phyloP scores from a whole-genome alignment of 495 filamentous ascomycete species.

The Hyaloscypha bicolor region DNA sequence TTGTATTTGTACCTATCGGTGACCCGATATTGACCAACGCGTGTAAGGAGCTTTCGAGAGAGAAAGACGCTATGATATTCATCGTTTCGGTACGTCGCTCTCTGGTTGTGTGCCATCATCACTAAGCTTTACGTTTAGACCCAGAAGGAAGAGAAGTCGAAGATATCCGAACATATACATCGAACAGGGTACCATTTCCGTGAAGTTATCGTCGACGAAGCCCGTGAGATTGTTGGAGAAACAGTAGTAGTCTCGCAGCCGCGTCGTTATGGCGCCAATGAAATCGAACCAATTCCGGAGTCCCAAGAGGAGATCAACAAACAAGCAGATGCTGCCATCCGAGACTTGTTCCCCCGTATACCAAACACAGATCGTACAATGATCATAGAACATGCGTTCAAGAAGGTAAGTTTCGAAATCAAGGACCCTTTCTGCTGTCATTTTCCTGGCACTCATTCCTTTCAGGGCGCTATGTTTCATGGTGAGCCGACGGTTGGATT shows the following conservation, averaged over 20 bases:
- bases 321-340: conserved; percentile 72
- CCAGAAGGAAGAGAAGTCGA: conserved; percentile 27
- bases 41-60: conserved; percentile 81
- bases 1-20: conserved; percentile 81
- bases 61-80: conserved; percentile 66
- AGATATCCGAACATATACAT: conserved; percentile 66
- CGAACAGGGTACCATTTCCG: conserved; percentile 80
- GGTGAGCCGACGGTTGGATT: conserved; percentile 65
- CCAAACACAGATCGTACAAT: conserved; percentile 73
- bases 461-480: conserved; percentile 32
- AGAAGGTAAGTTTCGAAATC: conserved; percentile 60
- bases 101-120: neutral
- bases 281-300: conserved; percentile 54
- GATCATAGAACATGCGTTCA: conserved; percentile 82
- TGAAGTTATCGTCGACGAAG: conserved; percentile 51
- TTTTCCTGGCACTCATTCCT: conserved; percentile 10
- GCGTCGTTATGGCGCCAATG: conserved; percentile 15
- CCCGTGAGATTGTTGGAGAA: conserved; percentile 31
- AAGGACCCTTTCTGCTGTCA: neutral
- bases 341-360: conserved; percentile 85
- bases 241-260: conserved; percentile 21
- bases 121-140: conserved; percentile 9
- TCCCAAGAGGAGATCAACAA: conserved; percentile 67
- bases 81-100: conserved; percentile 71
- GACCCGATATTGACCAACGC: conserved; percentile 70